phyloP scores from a whole-genome alignment of 1,284 basidiomycete genomes.

The Kwoniella shivajii region DNA sequence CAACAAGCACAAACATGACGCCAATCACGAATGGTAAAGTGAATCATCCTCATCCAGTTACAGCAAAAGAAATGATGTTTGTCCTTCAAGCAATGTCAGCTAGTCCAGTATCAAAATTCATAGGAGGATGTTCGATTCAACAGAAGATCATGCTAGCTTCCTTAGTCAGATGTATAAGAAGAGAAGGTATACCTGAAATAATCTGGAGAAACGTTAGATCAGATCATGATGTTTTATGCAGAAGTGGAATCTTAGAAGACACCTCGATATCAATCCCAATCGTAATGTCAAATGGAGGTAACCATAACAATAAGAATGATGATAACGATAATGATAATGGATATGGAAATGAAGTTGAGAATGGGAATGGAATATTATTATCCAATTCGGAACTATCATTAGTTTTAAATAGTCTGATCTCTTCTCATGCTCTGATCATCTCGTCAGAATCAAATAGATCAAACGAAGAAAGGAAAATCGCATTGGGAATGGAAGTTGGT shows the following conservation, averaged over 20 bases:
- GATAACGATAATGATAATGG: too few species aligned
- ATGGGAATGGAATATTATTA: conserved; percentile 33
- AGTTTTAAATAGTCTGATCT: conserved; percentile 41
- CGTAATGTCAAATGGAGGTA: too few species aligned
- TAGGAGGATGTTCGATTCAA: conserved; percentile 78
- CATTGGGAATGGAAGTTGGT: conserved; percentile 53
- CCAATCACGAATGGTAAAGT: neutral
- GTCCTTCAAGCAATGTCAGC: conserved; percentile 90
- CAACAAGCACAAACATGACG: neutral
- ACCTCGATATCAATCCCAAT: neutral
- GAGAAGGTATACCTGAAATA: conserved; percentile 85
- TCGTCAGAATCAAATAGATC: conserved; percentile 36
- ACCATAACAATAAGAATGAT: too few species aligned
- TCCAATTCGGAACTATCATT: conserved; percentile 46
- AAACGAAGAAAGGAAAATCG: conserved; percentile 48
- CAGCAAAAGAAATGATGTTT: conserved; percentile 71
- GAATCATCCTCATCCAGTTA: conserved; percentile 58
- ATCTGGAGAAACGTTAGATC: conserved; percentile 71
- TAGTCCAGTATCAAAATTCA: conserved; percentile 80
- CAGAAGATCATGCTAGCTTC: conserved; percentile 88
- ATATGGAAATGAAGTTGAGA: neutral
- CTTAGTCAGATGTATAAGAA: conserved; percentile 76
- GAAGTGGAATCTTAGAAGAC: conserved; percentile 20
- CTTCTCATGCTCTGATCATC: conserved; percentile 47
- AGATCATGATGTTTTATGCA: conserved; percentile 50